Base-by-base conservation (phyloP, 2,329 filamentous ascomycete genomes). In the Aspergillus novofumigatus region DNA sequence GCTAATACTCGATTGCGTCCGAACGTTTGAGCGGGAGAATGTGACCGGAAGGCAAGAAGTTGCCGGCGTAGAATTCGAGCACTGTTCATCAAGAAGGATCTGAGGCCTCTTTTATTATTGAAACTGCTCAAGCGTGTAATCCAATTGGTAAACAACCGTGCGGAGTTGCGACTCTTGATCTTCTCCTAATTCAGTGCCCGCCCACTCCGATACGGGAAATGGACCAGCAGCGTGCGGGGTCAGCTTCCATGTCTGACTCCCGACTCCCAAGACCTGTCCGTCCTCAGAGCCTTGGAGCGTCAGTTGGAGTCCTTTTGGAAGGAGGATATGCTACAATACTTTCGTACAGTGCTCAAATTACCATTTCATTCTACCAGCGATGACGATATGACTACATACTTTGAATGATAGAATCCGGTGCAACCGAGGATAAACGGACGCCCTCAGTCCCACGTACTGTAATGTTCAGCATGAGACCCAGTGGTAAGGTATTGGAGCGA, bases 1-100 rank as follows among this genome's bases (percentile, higher is more conserved):
- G 61, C 50, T 11, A 64, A 51, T 42, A 50, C 59, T 28, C 59
- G 54, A n/a, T 54, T 50, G 50, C 20, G 41, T 35, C 49, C 53
- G 29, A 59, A 8, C 42, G 52, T 57, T 55, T 38, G 54, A 28
- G 52, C 23, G n/a, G 61, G 51, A 44, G 49, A 49, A 21, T 51
- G 41, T 5, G 49, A 45, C 47, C 60, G 47, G 38, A 32, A 41
- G 14, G 49, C 14, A 52, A 49, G 38, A 49, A 56, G 54, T 29
- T 62, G 49, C 50, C 61, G 57, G 51, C 56, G 26, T 28, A 62
- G 35, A 47, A 53, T 35, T 25, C 58, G 57, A 23, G 21, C 4
- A 4, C 4, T 10, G 20, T 26, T 26, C 44, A 47, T 47, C 20
- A 47, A 47, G 44, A 26, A 38, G 20, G 21, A 26, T 25, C 3